Evolutionary conservation across 495 filamentous ascomycete species (phyloP), one percentile per base, ranked within the genome.

Genomic region (Penicillium cinerascens): DNA sequence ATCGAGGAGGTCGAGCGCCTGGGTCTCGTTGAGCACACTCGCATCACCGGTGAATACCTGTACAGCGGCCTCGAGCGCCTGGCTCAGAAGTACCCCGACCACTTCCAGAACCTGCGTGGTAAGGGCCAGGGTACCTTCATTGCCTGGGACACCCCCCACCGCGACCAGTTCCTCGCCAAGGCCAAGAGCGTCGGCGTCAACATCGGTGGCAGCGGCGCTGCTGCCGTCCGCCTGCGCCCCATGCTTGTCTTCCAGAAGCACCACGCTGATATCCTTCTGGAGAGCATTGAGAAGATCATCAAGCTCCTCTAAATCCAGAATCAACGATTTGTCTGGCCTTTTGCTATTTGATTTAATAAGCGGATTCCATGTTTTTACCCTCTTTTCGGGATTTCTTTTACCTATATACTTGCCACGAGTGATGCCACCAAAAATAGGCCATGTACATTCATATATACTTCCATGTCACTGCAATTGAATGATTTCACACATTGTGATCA

Each of bases 71-170:
- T 98, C 41, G 80, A 87, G 68, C 66, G 61, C 16, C 78, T 98
- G 36, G 80, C 85, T 13, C 57, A 80, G 71, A 81, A 82, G 67
- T 93, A 90, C 73, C 95, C 95, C 20, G 78, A 81, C 45, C 82
- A 95, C 76, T 85, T 98, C 66, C 75, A 82, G 69, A 96, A 97
- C 74, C 76, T 98, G 61, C 83, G 93, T 59, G 93, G 93, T 41
- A 90, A 97, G 78, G 88, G 89, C 52, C 88, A 91, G 74, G 93
- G 93, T 64, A 98, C 93, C 16, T 98, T 97, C 70, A 89, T 98
- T 65, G 93, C 95, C 49, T 98, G 91, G 80, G 95, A 98, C 69
- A 88, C 82, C 57, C 92, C 92, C 47, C 70, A 82, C 53, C 78
- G 95, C 58, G 93, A 97, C 65, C 83, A 86, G 55, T 89, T 97